phyloP scores from a whole-genome alignment of 176 grass and related monocot genomes.

The Eragrostis nindensis region DNA sequence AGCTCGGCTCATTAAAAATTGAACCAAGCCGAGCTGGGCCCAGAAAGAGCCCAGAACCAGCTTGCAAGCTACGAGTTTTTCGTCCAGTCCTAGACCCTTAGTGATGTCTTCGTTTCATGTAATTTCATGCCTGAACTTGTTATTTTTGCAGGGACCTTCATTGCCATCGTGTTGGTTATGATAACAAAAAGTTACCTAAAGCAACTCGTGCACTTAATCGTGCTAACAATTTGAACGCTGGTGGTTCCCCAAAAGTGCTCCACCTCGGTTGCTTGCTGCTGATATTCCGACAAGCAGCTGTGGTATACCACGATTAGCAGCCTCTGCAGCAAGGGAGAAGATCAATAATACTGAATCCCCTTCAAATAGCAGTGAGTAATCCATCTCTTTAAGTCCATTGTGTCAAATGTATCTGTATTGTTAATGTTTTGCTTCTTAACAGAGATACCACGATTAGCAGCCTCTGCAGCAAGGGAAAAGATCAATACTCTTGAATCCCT shows the following conservation, averaged over 20 bases:
- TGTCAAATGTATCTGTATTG: slow-evolving; percentile 32
- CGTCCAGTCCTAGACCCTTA: too few species aligned
- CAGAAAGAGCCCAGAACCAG: too few species aligned
- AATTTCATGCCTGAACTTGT: slow-evolving; percentile 25
- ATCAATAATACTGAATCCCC: slow-evolving; percentile 17
- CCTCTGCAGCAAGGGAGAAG: slow-evolving; percentile 24
- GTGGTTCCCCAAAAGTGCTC: slow-evolving; percentile 24
- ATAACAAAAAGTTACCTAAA: slow-evolving; percentile 75
- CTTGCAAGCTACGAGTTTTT: too few species aligned
- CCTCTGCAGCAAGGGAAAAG: slow-evolving; percentile 24
- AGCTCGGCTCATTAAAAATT: too few species aligned
- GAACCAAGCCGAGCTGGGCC: too few species aligned
- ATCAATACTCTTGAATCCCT: slow-evolving; percentile 19
- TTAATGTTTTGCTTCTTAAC: slow-evolving; percentile 48
- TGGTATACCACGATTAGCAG: slow-evolving; percentile 30
- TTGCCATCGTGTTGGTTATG: slow-evolving; percentile 84
- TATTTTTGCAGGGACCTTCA: slow-evolving; percentile 67
- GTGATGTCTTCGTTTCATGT: slow-evolving; percentile 17
- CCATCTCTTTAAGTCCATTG: slow-evolving; percentile 13
- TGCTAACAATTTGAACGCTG: slow-evolving; percentile 34
- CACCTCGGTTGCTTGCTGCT: slow-evolving; percentile 34
- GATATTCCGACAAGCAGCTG: slow-evolving; percentile 49
- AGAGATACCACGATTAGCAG: slow-evolving; percentile 32
- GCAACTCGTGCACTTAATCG: slow-evolving; percentile 50
- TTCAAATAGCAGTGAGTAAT: slow-evolving; percentile 43